Evolutionary conservation across 306 rosid genomes (phyloP).

Genomic region (Quercus bicolor): DNA sequence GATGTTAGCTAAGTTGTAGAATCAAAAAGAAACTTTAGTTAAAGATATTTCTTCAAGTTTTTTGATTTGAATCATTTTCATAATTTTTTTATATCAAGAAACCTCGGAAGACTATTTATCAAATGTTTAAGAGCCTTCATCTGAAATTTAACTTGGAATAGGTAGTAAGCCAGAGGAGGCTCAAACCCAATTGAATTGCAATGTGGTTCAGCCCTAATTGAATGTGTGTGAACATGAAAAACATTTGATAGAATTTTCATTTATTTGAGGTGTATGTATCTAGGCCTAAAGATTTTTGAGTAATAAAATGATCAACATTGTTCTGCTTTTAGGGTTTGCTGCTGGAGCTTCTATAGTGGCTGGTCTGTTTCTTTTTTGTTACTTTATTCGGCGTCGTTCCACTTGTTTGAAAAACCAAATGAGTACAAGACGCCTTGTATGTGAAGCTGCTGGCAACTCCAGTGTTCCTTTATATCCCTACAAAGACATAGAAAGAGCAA

Average conservation of each 20-base stretch:
- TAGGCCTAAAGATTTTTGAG: neutral
- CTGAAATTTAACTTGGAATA: neutral
- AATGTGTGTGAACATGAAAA: neutral
- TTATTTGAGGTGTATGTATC: too few relatives aligned
- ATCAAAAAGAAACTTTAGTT: neutral
- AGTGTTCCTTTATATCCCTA: conserved; percentile 67
- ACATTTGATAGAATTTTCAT: neutral
- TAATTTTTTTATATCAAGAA: neutral
- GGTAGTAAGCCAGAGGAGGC: neutral
- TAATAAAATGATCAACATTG: conserved; percentile 9
- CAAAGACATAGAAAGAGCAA: conserved; percentile 77
- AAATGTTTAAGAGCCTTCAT: neutral
- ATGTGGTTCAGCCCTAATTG: neutral
- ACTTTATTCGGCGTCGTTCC: conserved; percentile 59
- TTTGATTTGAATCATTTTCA: neutral
- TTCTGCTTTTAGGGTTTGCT: conserved; percentile 38
- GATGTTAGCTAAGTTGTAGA: neutral
- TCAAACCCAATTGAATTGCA: neutral
- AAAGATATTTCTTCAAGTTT: neutral
- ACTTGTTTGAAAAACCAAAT: conserved; percentile 55
- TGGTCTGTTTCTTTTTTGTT: conserved; percentile 41
- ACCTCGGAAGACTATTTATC: neutral
- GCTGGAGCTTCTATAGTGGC: conserved; percentile 60
- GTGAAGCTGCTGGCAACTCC: conserved; percentile 83
- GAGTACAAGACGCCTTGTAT: conserved; percentile 62